Percentiles rank a stretch among this genome's conserved stretches.
phyloP scores from a whole-genome alignment of 2,329 filamentous ascomycete species.

The Verticillium nubilum region DNA sequence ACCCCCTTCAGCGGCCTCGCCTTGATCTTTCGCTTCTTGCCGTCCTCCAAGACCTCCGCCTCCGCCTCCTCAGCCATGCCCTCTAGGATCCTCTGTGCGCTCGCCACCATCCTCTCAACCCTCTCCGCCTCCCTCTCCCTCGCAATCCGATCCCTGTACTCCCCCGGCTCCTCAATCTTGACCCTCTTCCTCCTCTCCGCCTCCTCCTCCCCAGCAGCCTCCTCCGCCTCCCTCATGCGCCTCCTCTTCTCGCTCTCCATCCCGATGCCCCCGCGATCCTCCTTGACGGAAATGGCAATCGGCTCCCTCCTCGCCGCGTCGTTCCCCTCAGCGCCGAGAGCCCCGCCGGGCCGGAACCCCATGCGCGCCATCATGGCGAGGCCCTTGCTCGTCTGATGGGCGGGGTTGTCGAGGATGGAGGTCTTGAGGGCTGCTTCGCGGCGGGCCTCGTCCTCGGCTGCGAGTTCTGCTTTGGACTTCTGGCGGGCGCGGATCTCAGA shows the following conservation, averaged over 20 bases:
- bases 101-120: constrained; percentile 64
- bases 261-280: constrained; percentile 77
- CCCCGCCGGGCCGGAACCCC: constrained; percentile 71
- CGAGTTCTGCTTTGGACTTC: constrained; percentile 79
- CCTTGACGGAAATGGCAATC: constrained; percentile 69
- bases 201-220: constrained; percentile 23
- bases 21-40: constrained; percentile 22
- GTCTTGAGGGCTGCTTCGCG: constrained; percentile 72
- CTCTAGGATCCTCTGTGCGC: constrained; percentile 80
- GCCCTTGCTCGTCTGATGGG: constrained; percentile 69
- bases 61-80: constrained; percentile 56
- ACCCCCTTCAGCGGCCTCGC: constrained; percentile 57
- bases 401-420: constrained; percentile 59
- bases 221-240: constrained; percentile 60
- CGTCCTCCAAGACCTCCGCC: constrained; percentile 14
- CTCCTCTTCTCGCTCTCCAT: constrained; percentile 79
- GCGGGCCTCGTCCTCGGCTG: constrained; percentile 63
- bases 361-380: constrained; percentile 96
- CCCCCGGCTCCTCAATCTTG: constrained; percentile 54
- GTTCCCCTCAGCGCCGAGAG: constrained; percentile 60
- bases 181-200: constrained; percentile 55
- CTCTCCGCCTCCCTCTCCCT: constrained; percentile 64
- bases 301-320: constrained; percentile 54
- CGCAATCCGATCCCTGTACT: constrained; percentile 68
- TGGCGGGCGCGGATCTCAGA: constrained; percentile 61